phyloP scores from a whole-genome alignment of 768 basidiomycete genomes.

The Lactarius hatsudake region DNA sequence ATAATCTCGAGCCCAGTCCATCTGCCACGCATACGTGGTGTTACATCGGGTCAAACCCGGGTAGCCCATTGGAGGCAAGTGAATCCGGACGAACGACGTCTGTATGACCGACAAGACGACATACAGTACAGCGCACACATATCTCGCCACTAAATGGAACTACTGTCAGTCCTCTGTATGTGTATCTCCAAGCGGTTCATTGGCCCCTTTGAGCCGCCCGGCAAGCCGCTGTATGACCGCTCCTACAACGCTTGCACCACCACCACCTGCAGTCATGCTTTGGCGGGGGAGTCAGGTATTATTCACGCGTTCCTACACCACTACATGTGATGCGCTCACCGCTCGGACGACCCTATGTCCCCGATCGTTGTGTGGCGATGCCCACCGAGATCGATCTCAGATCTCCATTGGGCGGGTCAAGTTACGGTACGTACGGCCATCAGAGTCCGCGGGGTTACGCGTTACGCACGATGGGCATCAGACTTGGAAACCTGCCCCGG shows the following conservation, averaged over 20 bases:
- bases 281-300: background rate
- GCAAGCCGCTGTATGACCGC: background rate
- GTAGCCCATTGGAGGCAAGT: background rate
- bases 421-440: background rate
- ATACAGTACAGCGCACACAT: background rate
- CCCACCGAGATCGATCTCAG: background rate
- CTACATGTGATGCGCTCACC: background rate
- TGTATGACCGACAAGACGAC: background rate
- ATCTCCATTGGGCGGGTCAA: background rate
- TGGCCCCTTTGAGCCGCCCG: background rate
- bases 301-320: background rate
- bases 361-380: background rate
- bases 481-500: background rate
- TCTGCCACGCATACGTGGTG: background rate
- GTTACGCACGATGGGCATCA: background rate
- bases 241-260: background rate
- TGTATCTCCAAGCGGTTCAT: background rate
- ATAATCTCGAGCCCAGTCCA: background rate
- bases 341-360: background rate
- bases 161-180: background rate
- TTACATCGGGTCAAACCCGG: background rate
- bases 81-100: background rate
- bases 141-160: background rate
- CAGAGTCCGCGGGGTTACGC: background rate
- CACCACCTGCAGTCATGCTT: background rate